phyloP scores from a whole-genome alignment of 2,329 filamentous ascomycete genomes.

The Colletotrichum tabaci region DNA sequence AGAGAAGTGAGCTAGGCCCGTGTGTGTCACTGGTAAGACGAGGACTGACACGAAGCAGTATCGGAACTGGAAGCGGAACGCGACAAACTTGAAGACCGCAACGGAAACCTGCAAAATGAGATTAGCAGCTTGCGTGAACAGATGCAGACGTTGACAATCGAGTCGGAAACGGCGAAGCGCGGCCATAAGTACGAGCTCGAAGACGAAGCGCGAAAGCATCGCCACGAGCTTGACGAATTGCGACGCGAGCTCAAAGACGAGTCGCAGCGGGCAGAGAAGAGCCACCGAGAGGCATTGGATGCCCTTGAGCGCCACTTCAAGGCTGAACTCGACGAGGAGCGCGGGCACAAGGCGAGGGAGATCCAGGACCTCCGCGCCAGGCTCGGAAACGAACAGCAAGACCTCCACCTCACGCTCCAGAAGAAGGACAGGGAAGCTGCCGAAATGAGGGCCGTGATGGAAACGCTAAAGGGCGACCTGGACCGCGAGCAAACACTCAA shows the following conservation, averaged over 20 bases:
- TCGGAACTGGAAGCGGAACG: conserved; percentile 65
- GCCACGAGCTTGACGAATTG: conserved; percentile 70
- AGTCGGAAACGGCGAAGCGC: conserved; percentile 60
- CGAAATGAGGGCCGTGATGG: conserved; percentile 61
- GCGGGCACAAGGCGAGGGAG: conserved; percentile 70
- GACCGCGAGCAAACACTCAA: conserved; percentile 77
- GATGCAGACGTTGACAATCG: conserved; percentile 55
- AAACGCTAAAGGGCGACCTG: conserved; percentile 64
- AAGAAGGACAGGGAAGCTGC: conserved; percentile 70
- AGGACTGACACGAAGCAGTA: conserved; percentile 53
- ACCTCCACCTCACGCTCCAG: conserved; percentile 62
- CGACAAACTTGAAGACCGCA: conserved; percentile 62
- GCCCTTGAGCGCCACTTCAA: conserved; percentile 75
- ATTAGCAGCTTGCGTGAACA: conserved; percentile 62
- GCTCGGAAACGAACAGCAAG: conserved; percentile 66
- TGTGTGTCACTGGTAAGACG: not conserved
- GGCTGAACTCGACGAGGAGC: conserved; percentile 77
- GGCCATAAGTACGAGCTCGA: conserved; percentile 68
- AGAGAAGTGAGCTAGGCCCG: conserved; percentile 71
- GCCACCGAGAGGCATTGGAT: conserved; percentile 78
- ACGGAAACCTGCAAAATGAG: conserved; percentile 73
- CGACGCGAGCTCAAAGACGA: conserved; percentile 67
- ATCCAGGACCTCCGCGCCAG: conserved; percentile 74
- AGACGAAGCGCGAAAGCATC: conserved; percentile 66
- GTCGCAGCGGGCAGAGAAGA: conserved; percentile 69